Conservation (phyloP, 2,329 filamentous ascomycete genomes). For the Botrytis paeoniae region DNA sequence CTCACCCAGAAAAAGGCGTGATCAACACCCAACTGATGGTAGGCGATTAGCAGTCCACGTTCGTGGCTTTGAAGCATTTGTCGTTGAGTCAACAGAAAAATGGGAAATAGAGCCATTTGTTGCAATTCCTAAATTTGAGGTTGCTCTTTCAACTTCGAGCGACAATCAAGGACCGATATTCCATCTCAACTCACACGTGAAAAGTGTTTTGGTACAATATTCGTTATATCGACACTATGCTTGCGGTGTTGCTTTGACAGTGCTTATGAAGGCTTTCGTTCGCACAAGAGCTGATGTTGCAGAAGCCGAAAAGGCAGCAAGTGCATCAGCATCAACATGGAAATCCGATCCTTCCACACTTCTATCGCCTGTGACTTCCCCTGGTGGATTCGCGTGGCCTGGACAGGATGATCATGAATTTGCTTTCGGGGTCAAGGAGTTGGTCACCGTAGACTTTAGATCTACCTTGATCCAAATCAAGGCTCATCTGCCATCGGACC, state of each 20-base stretch:
- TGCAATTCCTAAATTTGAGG: constrained; percentile 79
- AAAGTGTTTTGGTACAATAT: constrained; percentile 79
- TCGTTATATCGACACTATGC: constrained; percentile 94
- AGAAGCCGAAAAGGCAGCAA: constrained; percentile 40
- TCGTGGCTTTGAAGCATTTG: constrained; percentile 81
- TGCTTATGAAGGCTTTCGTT: constrained; percentile 69
- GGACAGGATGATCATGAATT: constrained; percentile 20
- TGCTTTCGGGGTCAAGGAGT: constrained; percentile 48
- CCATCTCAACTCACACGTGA: constrained; percentile 78
- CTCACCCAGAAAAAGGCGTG: constrained; percentile 52
- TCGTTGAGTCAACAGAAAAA: constrained; percentile 82
- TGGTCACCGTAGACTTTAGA: constrained; percentile 79
- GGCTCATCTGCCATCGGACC: constrained; percentile 81
- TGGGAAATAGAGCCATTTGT: constrained; percentile 85
- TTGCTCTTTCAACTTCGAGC: constrained; percentile 79
- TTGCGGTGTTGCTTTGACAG: constrained; percentile 74
- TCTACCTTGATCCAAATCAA: constrained; percentile 82
- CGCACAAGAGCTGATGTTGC: constrained; percentile 47
- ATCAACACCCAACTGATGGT: constrained; percentile 62
- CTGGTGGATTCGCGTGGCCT: constrained; percentile 26
- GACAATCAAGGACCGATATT: constrained; percentile 86
- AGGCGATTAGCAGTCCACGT: constrained; percentile 77
- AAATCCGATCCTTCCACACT: constrained; percentile 23
- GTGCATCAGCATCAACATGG: constrained; percentile 25
- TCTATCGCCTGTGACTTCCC: constrained; percentile 34